Evolutionary conservation across 164 flowering plant genomes (phyloP).

Genomic region (Litsea cubeba): DNA sequence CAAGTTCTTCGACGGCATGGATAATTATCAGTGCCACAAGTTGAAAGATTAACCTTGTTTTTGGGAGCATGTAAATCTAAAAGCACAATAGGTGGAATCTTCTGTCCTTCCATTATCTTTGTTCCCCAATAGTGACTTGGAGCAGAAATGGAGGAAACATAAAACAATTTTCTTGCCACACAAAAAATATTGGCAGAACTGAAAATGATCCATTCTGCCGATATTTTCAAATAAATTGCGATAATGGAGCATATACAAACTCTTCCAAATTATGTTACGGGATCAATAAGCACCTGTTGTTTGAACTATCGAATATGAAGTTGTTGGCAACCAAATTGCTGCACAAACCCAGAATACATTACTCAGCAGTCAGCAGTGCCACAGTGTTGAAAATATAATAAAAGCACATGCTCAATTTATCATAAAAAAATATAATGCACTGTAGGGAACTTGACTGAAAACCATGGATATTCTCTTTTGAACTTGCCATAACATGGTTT

Average conservation of each 20-base stretch:
- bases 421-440: too few relatives aligned
- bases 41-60: background rate
- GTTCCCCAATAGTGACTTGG: background rate
- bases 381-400: background rate
- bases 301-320: constrained; percentile 39
- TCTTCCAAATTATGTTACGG: background rate
- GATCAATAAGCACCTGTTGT: constrained; percentile 34
- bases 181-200: too few relatives aligned
- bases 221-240: background rate
- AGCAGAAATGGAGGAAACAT: background rate
- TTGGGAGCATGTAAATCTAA: background rate
- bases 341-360: constrained; percentile 18
- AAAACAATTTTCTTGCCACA: background rate
- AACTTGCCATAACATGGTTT: too few relatives aligned
- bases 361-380: background rate
- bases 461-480: too few relatives aligned
- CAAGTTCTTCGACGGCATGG: too few relatives aligned
- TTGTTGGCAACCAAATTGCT: constrained; percentile 77
- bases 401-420: too few relatives aligned
- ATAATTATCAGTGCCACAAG: too few relatives aligned
- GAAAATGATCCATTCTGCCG: background rate
- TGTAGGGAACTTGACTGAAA: too few relatives aligned
- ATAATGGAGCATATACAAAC: background rate
- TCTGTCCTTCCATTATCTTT: background rate
- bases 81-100: background rate